phyloP scores from a whole-genome alignment of 2,329 filamentous ascomycete genomes.

The Penicillium sp. region DNA sequence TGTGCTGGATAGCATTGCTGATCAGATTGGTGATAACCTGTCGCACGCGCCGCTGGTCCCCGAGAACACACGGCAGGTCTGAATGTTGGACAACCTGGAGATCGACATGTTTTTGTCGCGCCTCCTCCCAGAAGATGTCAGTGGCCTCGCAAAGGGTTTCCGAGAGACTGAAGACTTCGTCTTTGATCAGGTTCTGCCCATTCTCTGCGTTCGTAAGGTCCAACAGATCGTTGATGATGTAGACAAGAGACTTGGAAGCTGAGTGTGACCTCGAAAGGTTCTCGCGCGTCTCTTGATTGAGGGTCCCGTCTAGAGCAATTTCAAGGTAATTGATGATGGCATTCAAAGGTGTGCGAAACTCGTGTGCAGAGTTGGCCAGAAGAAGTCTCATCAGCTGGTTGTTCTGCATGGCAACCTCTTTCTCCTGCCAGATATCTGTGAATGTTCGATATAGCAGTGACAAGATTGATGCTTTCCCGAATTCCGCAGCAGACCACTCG shows the following conservation, averaged over 20 bases:
- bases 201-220: conserved; percentile 85
- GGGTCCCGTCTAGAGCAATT: conserved; percentile 74
- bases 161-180: conserved; percentile 71
- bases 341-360: conserved; percentile 83
- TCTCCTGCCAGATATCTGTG: conserved; percentile 87
- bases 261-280: conserved; percentile 81
- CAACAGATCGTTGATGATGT: conserved; percentile 86
- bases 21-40: conserved; percentile 78
- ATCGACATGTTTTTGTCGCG: conserved; percentile 67
- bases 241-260: conserved; percentile 84
- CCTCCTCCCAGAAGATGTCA: conserved; percentile 71
- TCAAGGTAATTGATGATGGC: conserved; percentile 95
- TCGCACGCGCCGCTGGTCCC: conserved; percentile 73
- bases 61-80: conserved; percentile 69
- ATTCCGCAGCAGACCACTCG: conserved; percentile 82
- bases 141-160: conserved; percentile 71
- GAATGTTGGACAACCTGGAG: conserved; percentile 67
- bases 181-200: conserved; percentile 71
- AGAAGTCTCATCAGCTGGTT: conserved; percentile 75
- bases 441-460: conserved; percentile 84
- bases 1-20: conserved; percentile 85
- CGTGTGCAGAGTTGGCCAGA: conserved; percentile 82
- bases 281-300: conserved; percentile 78
- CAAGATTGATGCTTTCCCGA: conserved; percentile 81
- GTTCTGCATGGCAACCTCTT: conserved; percentile 75